Percentiles rank a stretch among this genome's conserved stretches.
phyloP scores from a whole-genome alignment of 495 filamentous ascomycete genomes.

The Penicillium pulvis region DNA sequence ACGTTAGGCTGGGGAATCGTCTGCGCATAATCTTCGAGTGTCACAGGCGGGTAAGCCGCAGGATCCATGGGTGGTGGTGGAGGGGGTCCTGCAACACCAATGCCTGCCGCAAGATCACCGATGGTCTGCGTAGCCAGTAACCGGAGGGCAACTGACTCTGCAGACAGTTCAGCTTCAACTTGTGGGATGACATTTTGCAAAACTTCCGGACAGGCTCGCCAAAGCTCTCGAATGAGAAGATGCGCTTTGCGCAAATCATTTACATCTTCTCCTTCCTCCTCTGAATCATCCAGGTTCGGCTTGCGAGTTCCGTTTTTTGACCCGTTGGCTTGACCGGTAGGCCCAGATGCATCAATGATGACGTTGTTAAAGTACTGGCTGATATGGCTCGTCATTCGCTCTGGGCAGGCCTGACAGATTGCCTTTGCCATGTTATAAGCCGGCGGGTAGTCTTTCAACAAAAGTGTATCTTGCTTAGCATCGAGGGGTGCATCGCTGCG shows the following conservation, averaged over 20 bases:
- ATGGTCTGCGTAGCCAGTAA: conserved; percentile 89
- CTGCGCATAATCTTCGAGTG: conserved; percentile 59
- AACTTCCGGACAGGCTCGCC: conserved; percentile 86
- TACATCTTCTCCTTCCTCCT: conserved; percentile 84
- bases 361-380: conserved; percentile 98
- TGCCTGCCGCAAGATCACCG: conserved; percentile 89
- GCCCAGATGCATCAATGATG: conserved; percentile 79
- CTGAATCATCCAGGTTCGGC: conserved; percentile 64
- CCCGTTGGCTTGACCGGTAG: conserved; percentile 34
- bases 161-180: conserved; percentile 87
- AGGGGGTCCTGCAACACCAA: conserved; percentile 85
- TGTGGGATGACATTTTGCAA: conserved; percentile 93
- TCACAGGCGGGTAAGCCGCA: conserved; percentile 74
- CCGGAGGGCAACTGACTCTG: conserved; percentile 84
- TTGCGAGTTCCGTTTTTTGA: conserved; percentile 50
- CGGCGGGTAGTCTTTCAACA: conserved; percentile 81
- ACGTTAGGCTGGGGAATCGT: conserved; percentile 58
- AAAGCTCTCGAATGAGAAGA: conserved; percentile 84
- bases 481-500: conserved; percentile 61
- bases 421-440: conserved; percentile 96
- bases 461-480: conserved; percentile 75
- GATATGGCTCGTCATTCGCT: conserved; percentile 90
- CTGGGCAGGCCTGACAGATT: conserved; percentile 85
- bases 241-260: conserved; percentile 89
- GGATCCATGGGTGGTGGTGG: conserved; percentile 73